A percentile compares a stretch with the other conserved stretches of the same genome.
phyloP scores from a whole-genome alignment of 1,139 yeast species.

The Magnusiomyces starmeri region DNA sequence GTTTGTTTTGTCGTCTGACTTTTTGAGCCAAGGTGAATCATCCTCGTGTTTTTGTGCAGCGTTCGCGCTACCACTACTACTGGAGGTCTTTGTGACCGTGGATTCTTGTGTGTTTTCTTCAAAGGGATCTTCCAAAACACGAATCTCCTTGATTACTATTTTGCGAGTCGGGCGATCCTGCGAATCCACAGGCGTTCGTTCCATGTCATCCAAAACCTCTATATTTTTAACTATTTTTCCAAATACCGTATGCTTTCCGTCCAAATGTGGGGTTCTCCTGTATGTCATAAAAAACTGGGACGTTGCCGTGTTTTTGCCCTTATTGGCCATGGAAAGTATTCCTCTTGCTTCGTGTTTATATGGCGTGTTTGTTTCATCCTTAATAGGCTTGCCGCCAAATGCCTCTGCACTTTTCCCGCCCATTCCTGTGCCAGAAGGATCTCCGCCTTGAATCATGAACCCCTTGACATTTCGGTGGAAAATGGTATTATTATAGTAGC shows the following conservation, averaged over 20 bases:
- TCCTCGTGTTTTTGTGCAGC: conserved; percentile 17
- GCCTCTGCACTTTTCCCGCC: conserved; percentile 35
- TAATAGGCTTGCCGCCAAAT: conserved; percentile 34
- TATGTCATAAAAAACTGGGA: conserved; percentile 80
- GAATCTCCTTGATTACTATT: conserved; percentile 44
- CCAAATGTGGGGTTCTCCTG: conserved; percentile 61
- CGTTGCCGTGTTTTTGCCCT: conserved; percentile 53
- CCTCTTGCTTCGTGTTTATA: conserved; percentile 77
- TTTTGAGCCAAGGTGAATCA: conserved; percentile 26
- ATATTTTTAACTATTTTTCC: conserved; percentile 73
- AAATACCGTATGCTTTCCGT: conserved; percentile 69
- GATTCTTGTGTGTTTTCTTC: conserved; percentile 31
- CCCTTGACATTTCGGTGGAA: conserved; percentile 44
- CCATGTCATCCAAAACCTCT: conserved; percentile 69
- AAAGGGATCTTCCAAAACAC: conserved; percentile 73
- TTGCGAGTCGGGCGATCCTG: conserved; percentile 32
- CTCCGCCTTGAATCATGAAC: conserved; percentile 50
- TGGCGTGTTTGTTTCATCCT: conserved; percentile 55
- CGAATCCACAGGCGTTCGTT: conserved; percentile 34
- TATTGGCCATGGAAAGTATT: conserved; percentile 73
- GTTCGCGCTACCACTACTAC: background rate
- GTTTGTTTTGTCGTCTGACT: conserved; percentile 2
- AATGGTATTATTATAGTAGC: conserved; percentile 38
- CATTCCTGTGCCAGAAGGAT: conserved; percentile 43
- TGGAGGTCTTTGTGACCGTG: background rate